Conservation (phyloP, 2,329 filamentous ascomycete genomes). For the Xylariaceae sp. region DNA sequence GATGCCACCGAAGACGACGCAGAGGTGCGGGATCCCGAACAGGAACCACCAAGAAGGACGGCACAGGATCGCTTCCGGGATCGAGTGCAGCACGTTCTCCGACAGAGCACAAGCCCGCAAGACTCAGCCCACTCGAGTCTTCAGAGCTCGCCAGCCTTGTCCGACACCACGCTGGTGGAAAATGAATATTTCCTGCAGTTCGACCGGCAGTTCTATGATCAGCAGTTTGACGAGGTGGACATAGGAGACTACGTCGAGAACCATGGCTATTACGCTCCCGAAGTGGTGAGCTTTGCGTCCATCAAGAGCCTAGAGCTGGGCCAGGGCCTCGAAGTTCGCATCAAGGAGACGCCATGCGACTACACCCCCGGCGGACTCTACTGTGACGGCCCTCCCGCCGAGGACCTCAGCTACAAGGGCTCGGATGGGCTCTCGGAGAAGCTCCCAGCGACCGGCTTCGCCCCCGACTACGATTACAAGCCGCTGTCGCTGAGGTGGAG, state of each 20-base stretch:
- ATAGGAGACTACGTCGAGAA: constrained; percentile 12
- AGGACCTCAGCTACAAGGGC: constrained; percentile 15
- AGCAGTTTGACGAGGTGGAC: constrained; percentile 14
- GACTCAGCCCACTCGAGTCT: constrained; percentile 4
- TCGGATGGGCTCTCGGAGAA: constrained; percentile 15
- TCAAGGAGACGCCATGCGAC: constrained; percentile 5
- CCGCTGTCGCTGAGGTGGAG: constrained; percentile 13
- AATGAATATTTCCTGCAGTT: constrained; percentile 17
- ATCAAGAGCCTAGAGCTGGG: constrained; percentile 11
- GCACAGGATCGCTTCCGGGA: constrained; percentile 12
- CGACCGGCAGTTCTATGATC: constrained; percentile 12
- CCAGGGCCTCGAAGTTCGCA: constrained; percentile 14
- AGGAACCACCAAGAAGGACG: constrained; percentile 4
- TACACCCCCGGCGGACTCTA: constrained; percentile 11
- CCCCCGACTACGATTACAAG: constrained; percentile 16
- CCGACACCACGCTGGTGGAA: constrained; percentile 15
- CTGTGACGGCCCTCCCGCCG: constrained; percentile 9
- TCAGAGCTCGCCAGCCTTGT: constrained; percentile 15
- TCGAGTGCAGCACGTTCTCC: constrained; percentile 14
- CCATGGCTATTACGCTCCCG: constrained; percentile 12
- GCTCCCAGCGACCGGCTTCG: neutral
- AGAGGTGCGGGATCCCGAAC: constrained; percentile 2
- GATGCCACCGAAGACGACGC: constrained; percentile 9
- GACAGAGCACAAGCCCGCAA: constrained; percentile 5
- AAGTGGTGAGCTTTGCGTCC: constrained; percentile 7